Base-by-base conservation (phyloP, 2,329 filamentous ascomycete species). In the Westerdykella ornata region DNA sequence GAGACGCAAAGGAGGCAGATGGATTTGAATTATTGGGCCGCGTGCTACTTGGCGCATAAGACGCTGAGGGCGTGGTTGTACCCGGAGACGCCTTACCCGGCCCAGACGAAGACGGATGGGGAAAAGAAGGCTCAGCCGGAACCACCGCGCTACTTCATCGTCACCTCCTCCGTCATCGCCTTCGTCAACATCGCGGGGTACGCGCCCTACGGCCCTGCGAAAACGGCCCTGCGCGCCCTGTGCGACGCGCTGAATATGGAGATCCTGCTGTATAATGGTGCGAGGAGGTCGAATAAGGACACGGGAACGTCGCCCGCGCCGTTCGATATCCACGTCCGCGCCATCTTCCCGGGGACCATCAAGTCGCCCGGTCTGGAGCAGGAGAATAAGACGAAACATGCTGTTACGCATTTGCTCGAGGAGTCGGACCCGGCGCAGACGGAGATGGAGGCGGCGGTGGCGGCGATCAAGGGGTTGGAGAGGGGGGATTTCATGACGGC, bases 1-100 rank as follows among this genome's bases (percentile, higher is more conserved):
- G 70, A 80, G 6, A 77, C 76, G 9, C 71, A 88, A 51, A 77
- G 83, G 32, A 72, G 75, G 49, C 87, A 94, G 64, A 95, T 95
- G 87, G 87, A 95, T 59, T 78, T 90, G 53, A 90, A 96, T 68
- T 97, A 87, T 71, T 95, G 83, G 76, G 85, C 87, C 37, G 81
- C 82, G 20, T 83, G 84, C 31, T 92, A 94, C 63, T 85, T 94
- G 68, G 84, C 88, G 29, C 88, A 94, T 61, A 81, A 86, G 15
- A 80, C 84, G 14, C 70, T 96, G 46, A 77, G 76, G 38, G 75
- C 78, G 45, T 96, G 90, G 90, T 77, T 88, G 34, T 66, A 70
- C 49, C 53, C 51, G 44, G 37, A 64, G 61, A 46, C 50, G 51
- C 65, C 48, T 48, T 63, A 53, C 53, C 8, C 71, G 7, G 57